Base-by-base conservation (phyloP, 495 filamentous ascomycete genomes). In the Neurospora sp. region DNA sequence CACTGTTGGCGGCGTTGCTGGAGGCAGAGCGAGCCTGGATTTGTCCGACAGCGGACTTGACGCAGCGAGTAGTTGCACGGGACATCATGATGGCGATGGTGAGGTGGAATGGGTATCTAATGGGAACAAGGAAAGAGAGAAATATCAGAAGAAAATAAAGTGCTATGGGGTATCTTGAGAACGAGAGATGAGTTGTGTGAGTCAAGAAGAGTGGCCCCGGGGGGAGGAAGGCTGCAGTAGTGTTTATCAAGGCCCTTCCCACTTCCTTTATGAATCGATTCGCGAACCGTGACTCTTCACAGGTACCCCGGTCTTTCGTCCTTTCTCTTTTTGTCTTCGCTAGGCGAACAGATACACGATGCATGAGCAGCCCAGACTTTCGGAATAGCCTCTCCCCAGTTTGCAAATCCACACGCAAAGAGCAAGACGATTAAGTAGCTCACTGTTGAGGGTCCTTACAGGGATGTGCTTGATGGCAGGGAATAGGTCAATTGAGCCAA, bases 1-100 rank as follows among this genome's bases (percentile, higher is more conserved):
- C 72, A 43, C 37, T 69, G 48, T 9, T 59, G 71, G 69, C 71
- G 70, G 48, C 62, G 75, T 73, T 39, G 74, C 72, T 76, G 71
- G 81, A 78, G 19, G 80, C 54, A 69, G 77, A 71, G 9, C 80
- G 76, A 66, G 74, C 62, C 66, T 81, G 80, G 17, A 78, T 62
- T 1, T 74, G 74, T 39, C 73, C 72, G 54, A 77, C 75, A 71
- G 76, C 70, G 48, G 76, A 74, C 73, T 77, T 76, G 71, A 76
- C 39, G 13, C 74, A 74, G 72, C 78, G 78, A 71, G 70, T 72
- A 28, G 75, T 74, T 43, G 76, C 70, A 36, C 76, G 77, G 72
- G 71, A 31, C 79, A 78, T 77, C 73, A 74, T 78, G 73, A 73
- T 72, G 72, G 72, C 77, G 54, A 54, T 28, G 39, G 39, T 28